phyloP scores from a whole-genome alignment of 2,329 filamentous ascomycete genomes.

The Colletotrichum melonis region DNA sequence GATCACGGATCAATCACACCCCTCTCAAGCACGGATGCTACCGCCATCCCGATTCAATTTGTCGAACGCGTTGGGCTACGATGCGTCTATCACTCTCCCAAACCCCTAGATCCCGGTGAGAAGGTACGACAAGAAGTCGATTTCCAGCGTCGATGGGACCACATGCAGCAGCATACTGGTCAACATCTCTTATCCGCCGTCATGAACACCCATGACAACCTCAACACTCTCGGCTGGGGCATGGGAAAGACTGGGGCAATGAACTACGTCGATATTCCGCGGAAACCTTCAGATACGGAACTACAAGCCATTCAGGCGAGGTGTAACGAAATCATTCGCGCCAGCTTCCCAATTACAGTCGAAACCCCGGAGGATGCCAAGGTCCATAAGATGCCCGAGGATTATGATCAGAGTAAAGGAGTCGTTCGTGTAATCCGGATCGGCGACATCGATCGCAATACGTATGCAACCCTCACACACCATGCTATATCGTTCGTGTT shows the following conservation, averaged over 20 bases:
- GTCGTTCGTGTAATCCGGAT: constrained; percentile 44
- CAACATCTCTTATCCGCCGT: constrained; percentile 46
- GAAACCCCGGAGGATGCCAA: constrained; percentile 41
- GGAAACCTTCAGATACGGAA: constrained; percentile 41
- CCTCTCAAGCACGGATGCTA: not conserved
- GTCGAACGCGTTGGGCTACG: constrained; percentile 43
- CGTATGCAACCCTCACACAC: constrained; percentile 35
- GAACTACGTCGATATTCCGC: constrained; percentile 46
- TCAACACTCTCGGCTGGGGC: constrained; percentile 45
- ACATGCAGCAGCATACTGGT: constrained; percentile 48
- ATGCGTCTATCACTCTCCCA: constrained; percentile 40
- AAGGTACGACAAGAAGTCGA: constrained; percentile 43
- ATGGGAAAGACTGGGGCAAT: constrained; percentile 42
- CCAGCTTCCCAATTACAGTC: constrained; percentile 40
- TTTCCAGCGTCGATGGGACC: constrained; percentile 45
- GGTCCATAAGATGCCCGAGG: constrained; percentile 40
- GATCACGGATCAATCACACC: constrained; percentile 42
- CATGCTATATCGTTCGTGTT: not conserved
- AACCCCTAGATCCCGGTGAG: constrained; percentile 36
- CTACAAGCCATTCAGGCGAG: constrained; percentile 40
- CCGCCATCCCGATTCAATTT: constrained; percentile 38
- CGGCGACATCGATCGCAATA: constrained; percentile 44
- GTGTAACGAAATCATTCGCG: constrained; percentile 42
- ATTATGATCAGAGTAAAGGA: constrained; percentile 45
- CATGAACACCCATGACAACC: constrained; percentile 40